Evolutionary conservation across 331 rosid genomes (phyloP).

Genomic region (Malus hybrid): DNA sequence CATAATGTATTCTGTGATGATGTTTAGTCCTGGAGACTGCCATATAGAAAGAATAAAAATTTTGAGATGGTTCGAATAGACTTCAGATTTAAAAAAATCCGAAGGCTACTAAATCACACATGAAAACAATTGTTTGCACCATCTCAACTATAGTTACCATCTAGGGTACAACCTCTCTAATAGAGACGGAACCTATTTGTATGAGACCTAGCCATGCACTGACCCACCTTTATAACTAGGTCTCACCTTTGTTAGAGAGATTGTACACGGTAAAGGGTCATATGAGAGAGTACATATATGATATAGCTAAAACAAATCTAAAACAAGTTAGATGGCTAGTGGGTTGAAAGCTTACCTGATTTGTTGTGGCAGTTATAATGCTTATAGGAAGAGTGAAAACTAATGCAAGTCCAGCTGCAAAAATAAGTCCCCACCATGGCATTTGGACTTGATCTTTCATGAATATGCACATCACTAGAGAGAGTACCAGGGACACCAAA

Average conservation of each 20-base stretch:
- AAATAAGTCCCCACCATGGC: constrained; percentile 40
- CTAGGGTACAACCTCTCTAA: too few species aligned
- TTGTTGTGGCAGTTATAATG: constrained; percentile 37
- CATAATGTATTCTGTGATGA: constrained; percentile 31
- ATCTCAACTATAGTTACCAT: too few species aligned
- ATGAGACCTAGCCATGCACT: too few species aligned
- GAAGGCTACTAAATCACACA: too few species aligned
- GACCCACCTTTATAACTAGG: too few species aligned
- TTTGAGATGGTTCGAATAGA: too few species aligned
- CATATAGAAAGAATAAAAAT: background rate
- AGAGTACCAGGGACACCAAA: constrained; percentile 7
- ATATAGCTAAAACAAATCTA: background rate
- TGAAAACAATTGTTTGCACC: too few species aligned
- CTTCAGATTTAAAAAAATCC: too few species aligned
- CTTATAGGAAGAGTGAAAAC: constrained; percentile 34
- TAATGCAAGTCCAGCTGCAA: constrained; percentile 23
- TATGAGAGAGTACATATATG: background rate
- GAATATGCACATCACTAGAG: constrained; percentile 18
- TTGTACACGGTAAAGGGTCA: background rate
- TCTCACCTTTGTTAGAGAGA: too few species aligned
- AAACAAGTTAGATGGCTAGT: background rate
- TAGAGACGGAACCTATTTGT: too few species aligned
- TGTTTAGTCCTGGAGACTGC: constrained; percentile 32
- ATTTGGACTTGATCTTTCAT: constrained; percentile 28
- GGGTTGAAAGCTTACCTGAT: constrained; percentile 10